These are phyloP conservation scores for Neocatenulostroma microsporum DNA, from an alignment of 2,329 filamentous ascomycete species.

Conservation along the genomic window DNA sequence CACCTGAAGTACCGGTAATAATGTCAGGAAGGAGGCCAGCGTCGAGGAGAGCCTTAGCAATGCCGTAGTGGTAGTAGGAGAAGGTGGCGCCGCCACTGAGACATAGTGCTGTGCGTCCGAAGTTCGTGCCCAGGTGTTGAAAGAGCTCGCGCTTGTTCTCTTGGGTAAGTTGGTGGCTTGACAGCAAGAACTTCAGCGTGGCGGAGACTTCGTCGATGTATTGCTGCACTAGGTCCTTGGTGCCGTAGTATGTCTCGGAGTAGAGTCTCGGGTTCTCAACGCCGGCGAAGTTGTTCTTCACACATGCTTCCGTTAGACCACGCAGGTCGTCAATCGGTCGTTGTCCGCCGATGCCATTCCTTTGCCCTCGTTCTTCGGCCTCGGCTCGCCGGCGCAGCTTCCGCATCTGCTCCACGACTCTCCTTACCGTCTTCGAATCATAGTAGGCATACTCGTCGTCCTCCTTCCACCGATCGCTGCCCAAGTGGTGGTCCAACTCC, in stretches of 20 bases:
- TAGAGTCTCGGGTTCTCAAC: slow-evolving; percentile 93
- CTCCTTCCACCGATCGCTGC: slow-evolving; percentile 72
- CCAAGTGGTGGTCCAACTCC: slow-evolving; percentile 70
- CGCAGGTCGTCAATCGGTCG: slow-evolving; percentile 67
- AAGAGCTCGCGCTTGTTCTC: slow-evolving; percentile 76
- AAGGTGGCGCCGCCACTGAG: slow-evolving; percentile 90
- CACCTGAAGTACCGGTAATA: slow-evolving; percentile 92
- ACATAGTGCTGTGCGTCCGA: slow-evolving; percentile 84
- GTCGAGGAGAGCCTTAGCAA: slow-evolving; percentile 82
- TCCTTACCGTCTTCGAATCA: slow-evolving; percentile 72
- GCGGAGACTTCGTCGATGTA: slow-evolving; percentile 78
- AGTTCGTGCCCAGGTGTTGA: slow-evolving; percentile 84
- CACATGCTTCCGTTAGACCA: slow-evolving; percentile 73
- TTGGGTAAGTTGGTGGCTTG: slow-evolving; percentile 57
- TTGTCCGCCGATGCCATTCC: slow-evolving; percentile 22
- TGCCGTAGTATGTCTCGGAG: slow-evolving; percentile 94
- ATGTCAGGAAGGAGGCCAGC: slow-evolving; percentile 80
- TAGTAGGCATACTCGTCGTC: slow-evolving; percentile 71
- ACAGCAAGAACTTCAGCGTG: slow-evolving; percentile 59
- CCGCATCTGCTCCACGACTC: slow-evolving; percentile 68
- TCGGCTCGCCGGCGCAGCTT: slow-evolving; percentile 50
- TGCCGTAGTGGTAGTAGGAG: slow-evolving; percentile 93
- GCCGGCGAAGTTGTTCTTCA: slow-evolving; percentile 96
- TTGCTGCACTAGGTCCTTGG: slow-evolving; percentile 86
- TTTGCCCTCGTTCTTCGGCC: slow-evolving; percentile 40